Evolutionary conservation across 768 basidiomycete species (phyloP), one percentile per base, ranked within the genome.

Genomic region (Clavaria fumosa): DNA sequence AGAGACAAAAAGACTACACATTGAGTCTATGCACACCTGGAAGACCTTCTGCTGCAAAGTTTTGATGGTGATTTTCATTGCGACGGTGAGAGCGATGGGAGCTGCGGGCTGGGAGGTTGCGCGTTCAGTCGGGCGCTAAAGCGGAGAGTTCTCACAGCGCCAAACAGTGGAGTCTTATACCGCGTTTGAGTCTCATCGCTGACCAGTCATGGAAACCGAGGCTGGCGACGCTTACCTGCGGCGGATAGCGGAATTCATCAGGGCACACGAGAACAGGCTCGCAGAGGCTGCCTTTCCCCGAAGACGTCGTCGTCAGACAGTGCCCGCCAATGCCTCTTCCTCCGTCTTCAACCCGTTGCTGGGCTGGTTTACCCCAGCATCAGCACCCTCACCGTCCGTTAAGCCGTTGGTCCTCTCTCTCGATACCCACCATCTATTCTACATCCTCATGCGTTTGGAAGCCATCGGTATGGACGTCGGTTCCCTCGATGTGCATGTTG

Each of bases 361-460:
- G 30, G 61, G 59, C 37, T 81, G 78, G 79, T 69, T 79, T 44
- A 60, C 58, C 36, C 48, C 53, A 34, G 49, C 61, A 36, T 43
- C 56, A 15, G 40, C 53, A 17, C 44, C 55, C 7, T 42, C 62
- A 3, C 56, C 60, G n/a, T 45, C 57, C 7, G 51, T 51, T 4
- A 74, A 70, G 53, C 75, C 84, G 6, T 58, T 82, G 31, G 56
- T 75, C 17, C 72, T 90, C 42, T 52, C 69, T 4, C 64, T 84
- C 45, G 82, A 88, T 56, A 72, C 69, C 19, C 82, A 86, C 50
- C 85, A 78, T 45, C 72, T 93, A 5, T 86, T 83, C 67, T 93
- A 91, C 59, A 58, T 85, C 43, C 68, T 93, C 41, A 78, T 90
- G 57, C 78, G 85, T 31, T 66, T 90, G 44, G 86, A 93, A 55